A percentile compares a stretch with the other conserved stretches of the same genome.
Evolutionary conservation across 192 early-diverging fungal species (phyloP).

Genomic region (Linnemannia exigua): DNA sequence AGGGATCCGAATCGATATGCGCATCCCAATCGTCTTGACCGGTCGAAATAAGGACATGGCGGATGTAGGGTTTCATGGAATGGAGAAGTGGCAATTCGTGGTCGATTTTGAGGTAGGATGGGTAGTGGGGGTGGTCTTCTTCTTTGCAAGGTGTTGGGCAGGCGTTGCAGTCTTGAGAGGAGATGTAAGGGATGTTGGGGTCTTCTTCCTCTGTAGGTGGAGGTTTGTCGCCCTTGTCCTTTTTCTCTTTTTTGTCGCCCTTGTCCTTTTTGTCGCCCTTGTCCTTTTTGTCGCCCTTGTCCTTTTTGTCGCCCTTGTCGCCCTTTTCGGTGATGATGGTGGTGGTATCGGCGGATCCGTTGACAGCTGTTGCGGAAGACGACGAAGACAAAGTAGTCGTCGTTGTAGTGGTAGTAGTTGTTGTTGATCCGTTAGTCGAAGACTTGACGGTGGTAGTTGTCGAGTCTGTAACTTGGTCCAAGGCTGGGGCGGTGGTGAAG

Average conservation of each 20-base stretch:
- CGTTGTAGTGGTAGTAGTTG: not conserved
- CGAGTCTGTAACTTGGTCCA: not conserved
- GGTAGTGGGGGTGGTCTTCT: conserved; percentile 58
- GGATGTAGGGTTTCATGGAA: conserved; percentile 66
- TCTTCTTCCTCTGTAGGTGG: conserved; percentile 31
- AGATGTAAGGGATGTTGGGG: conserved; percentile 37
- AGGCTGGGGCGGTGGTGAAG: not conserved
- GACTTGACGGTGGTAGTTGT: not conserved
- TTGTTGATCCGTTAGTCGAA: not conserved
- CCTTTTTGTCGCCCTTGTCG: not conserved
- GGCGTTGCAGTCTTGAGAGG: conserved; percentile 47
- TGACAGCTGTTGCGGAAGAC: not conserved
- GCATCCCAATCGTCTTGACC: conserved; percentile 64
- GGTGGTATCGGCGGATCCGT: not conserved
- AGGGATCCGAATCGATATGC: conserved; percentile 65
- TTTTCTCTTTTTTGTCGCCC: conserved; percentile 13
- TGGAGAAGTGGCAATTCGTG: conserved; percentile 54
- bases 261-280: conserved; percentile 8
- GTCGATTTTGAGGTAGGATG: conserved; percentile 68
- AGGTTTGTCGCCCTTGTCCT: conserved; percentile 11
- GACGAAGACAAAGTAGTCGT: not conserved
- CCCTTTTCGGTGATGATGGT: not conserved
- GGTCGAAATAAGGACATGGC: conserved; percentile 70
- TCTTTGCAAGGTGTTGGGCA: conserved; percentile 65
- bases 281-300: conserved; percentile 11